Evolutionary conservation across 148 eudicot species (phyloP).

Genomic region (Heliamphora exappendiculata): DNA sequence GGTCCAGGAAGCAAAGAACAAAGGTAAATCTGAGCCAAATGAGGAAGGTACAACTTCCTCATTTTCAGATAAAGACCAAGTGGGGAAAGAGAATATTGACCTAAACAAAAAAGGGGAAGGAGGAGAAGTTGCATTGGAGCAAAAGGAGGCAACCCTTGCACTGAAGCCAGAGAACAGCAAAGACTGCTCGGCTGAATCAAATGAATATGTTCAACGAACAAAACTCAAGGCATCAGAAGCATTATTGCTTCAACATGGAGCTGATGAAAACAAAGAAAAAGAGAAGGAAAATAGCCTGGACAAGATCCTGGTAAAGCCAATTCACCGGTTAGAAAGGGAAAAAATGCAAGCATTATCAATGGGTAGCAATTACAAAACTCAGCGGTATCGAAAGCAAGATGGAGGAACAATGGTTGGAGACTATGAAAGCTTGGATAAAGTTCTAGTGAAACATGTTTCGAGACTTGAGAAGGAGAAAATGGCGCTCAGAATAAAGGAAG

Average conservation of each 20-base stretch:
- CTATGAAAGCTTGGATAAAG: slow-evolving; percentile 51
- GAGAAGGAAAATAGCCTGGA: slow-evolving; percentile 15
- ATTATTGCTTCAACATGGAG: neutral
- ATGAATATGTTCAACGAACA: neutral
- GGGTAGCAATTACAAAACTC: slow-evolving; percentile 16
- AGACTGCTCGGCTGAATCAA: slow-evolving; percentile 3
- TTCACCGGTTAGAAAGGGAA: slow-evolving; percentile 24
- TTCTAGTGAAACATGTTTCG: slow-evolving; percentile 63
- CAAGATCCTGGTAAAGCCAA: slow-evolving; percentile 19
- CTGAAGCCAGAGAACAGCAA: neutral
- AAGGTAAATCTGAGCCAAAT: slow-evolving; percentile 19
- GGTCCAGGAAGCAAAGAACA: slow-evolving; percentile 60
- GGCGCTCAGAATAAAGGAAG: slow-evolving; percentile 23
- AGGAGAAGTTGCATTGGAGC: neutral
- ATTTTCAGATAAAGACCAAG: slow-evolving; percentile 6
- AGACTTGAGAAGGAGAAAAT: slow-evolving; percentile 64
- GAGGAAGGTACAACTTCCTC: slow-evolving; percentile 2
- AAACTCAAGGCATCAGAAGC: neutral
- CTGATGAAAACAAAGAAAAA: slow-evolving; percentile 4
- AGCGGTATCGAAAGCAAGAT: slow-evolving; percentile 12
- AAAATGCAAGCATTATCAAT: slow-evolving; percentile 15
- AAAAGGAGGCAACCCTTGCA: neutral
- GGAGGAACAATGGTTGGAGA: slow-evolving; percentile 14
- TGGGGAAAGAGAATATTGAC: slow-evolving; percentile 56
- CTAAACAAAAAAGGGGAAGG: slow-evolving; percentile 24